phyloP scores from a whole-genome alignment of 75 land plant genomes.

The Larix kaempferi region DNA sequence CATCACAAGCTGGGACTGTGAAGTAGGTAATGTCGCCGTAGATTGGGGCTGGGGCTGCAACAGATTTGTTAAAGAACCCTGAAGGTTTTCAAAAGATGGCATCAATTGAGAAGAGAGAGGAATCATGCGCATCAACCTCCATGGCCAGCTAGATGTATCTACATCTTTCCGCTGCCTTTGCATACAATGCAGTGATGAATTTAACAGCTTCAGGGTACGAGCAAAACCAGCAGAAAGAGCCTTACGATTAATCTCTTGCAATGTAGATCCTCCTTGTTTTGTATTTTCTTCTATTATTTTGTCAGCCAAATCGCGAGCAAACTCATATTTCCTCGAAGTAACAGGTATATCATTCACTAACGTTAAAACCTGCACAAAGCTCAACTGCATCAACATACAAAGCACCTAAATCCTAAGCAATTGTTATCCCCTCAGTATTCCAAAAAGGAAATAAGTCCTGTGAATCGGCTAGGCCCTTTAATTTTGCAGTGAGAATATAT shows the following conservation, averaged over 20 bases:
- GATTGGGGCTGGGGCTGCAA: constrained; percentile 6
- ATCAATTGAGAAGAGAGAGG: constrained; percentile 17
- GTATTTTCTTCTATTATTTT: constrained; percentile 61
- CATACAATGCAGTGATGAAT: constrained; percentile 9
- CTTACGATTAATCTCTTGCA: constrained; percentile 50
- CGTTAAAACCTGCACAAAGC: constrained; percentile 57
- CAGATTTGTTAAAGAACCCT: constrained; percentile 13
- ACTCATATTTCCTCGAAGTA: constrained; percentile 75
- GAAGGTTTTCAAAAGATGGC: constrained; percentile 17
- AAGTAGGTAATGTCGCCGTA: constrained; percentile 8
- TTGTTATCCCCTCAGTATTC: not conserved
- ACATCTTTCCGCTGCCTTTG: constrained; percentile 13
- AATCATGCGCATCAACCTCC: constrained; percentile 24
- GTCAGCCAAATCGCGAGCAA: constrained; percentile 70
- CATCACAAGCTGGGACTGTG: constrained; percentile 1
- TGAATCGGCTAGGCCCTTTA: not conserved
- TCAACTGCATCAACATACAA: constrained; percentile 8
- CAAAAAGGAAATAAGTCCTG: not conserved
- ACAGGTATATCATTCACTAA: constrained; percentile 64
- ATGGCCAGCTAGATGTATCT: constrained; percentile 32
- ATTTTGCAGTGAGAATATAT: not conserved
- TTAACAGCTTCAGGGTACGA: constrained; percentile 35
- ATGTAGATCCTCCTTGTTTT: constrained; percentile 28
- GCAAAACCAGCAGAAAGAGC: constrained; percentile 64
- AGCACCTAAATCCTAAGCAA: not conserved